Evolutionary conservation across 805 yeast genomes (phyloP), one percentile per base, ranked within the genome.

Genomic region (Millerago galiae): DNA sequence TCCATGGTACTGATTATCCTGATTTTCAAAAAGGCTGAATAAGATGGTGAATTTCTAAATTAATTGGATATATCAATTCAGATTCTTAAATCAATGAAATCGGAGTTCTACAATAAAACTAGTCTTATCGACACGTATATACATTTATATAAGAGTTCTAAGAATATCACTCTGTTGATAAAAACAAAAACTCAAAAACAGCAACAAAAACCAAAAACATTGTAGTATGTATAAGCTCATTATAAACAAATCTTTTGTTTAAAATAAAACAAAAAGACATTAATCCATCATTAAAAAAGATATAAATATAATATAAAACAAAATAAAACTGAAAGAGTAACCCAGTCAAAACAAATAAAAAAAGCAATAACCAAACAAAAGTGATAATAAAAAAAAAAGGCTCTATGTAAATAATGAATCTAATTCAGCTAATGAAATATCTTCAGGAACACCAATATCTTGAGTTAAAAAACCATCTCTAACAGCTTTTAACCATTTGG

Each of bases 361-460:
- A 5, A 16, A 26, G 26, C 37, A 24, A 26, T 7, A 32, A 17
- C 25, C 16, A 15, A 16, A 25, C 25, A 25, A 35, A 34, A 15
- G n/a, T 24, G 24, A 21, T 21, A 21, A 13, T 14, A 34, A 15
- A 21, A 25, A 18, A 12, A 35, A 24, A 14, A 21, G 15, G 25
- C 14, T 14, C 9, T 29, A 10, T 29, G 32, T 9, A 14, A 34
- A 34, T 21, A 34, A 33, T 34, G 68, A 65, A 49, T 78, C 83
- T 40, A 78, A 58, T 49, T 85, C 95, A 36, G 85, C 83, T 54
- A 83, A 68, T 21, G 88, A 78, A 24, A 81, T 71, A 50, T 83
- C 83, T 63, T 85, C 95, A 8, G 95, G 95, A 30, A 83, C 70
- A 28, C 78, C 83, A 51, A 85, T 83, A 47, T 84, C 91, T 57